Base-by-base conservation (phyloP, 768 basidiomycete species). In the Naganishia vishniacii region DNA sequence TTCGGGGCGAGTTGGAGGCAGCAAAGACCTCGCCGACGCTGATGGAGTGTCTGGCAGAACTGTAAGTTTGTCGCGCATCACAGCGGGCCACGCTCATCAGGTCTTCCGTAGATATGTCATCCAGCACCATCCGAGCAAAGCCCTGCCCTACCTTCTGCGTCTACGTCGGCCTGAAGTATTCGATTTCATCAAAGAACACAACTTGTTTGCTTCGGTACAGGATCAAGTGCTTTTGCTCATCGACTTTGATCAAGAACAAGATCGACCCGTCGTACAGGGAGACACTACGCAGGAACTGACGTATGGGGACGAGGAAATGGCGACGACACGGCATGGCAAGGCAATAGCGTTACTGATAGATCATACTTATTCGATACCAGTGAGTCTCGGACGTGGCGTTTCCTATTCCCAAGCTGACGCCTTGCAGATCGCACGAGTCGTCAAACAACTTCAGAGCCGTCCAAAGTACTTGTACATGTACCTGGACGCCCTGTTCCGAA, bases 331-430 rank as follows among this genome's bases (percentile, higher is more conserved):
- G 62, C 78, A 85, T 63, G 89, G 90, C 37, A 84, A 86, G 40
- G 92, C 92, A 0, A 91, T 98, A 65, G 83, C 83, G 32, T 72
- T 99, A 61, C 82, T 99, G 28, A 92, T 97, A 16, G 86, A 97
- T 68, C 91, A 98, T 72, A 88, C 89, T 0, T 89, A 98, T 73
- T 94, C 94, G 15, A 97, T 99, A 72, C 91, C 93, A 4, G 94
- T 92, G 62, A 67, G 85, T 80, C 23, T 1, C 18, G 25, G 32
- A 28, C 15, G 51, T 4, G 13, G 40, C 37, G 20, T 3, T 60
- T n/a, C 26, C 9, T 25, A 42, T 23, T 31, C 11, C 4, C 40
- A 42, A 20, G 48, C 67, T 68, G 48, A 65, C 28, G 12, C 46
- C 5, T 12, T 42, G 4, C 70, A 97, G 94, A 87, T 91, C 44